These are phyloP conservation scores for Celoporthe dispersa DNA, from an alignment of 2,329 filamentous ascomycete genomes.

Conservation along the genomic window DNA sequence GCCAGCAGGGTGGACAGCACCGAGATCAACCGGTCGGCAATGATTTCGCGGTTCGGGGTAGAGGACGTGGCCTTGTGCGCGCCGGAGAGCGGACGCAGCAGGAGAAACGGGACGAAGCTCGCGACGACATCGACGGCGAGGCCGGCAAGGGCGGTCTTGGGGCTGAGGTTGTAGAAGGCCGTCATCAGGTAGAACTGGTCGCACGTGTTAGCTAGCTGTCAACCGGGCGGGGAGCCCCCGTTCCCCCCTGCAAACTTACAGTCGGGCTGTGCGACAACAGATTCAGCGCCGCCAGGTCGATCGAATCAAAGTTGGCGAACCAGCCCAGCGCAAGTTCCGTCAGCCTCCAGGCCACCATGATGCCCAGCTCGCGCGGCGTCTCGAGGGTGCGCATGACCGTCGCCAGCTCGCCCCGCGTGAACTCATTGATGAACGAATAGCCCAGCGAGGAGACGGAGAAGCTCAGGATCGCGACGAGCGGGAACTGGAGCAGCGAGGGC, in stretches of 20 bases:
- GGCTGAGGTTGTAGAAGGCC: conserved; percentile 75
- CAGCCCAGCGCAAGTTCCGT: conserved; percentile 75
- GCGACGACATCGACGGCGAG: conserved; percentile 71
- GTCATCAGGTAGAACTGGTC: conserved; percentile 72
- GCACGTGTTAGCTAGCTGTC: conserved; percentile 24
- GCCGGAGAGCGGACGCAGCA: conserved; percentile 70
- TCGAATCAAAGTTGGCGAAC: conserved; percentile 74
- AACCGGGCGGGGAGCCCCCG: background rate
- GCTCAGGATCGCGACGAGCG: conserved; percentile 57
- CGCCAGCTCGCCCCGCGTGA: conserved; percentile 68
- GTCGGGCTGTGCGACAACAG: conserved; percentile 76
- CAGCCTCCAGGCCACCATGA: conserved; percentile 59
- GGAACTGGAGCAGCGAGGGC: conserved; percentile 54
- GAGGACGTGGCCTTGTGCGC: conserved; percentile 62
- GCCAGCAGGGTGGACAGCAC: conserved; percentile 70
- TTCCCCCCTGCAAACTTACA: conserved; percentile 47
- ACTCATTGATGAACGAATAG: conserved; percentile 64
- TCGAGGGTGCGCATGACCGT: conserved; percentile 67
- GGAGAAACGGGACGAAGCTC: conserved; percentile 72
- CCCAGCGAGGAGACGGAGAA: conserved; percentile 67
- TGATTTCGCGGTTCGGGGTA: conserved; percentile 66
- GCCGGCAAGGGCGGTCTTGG: conserved; percentile 62
- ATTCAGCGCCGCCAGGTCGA: conserved; percentile 68
- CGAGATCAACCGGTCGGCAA: conserved; percentile 65
- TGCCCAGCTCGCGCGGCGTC: conserved; percentile 63